A percentile compares a stretch with the other conserved stretches of the same genome.
Evolutionary conservation across 2,329 filamentous ascomycete genomes (phyloP).

Genomic region (Rutstroemia sp.): DNA sequence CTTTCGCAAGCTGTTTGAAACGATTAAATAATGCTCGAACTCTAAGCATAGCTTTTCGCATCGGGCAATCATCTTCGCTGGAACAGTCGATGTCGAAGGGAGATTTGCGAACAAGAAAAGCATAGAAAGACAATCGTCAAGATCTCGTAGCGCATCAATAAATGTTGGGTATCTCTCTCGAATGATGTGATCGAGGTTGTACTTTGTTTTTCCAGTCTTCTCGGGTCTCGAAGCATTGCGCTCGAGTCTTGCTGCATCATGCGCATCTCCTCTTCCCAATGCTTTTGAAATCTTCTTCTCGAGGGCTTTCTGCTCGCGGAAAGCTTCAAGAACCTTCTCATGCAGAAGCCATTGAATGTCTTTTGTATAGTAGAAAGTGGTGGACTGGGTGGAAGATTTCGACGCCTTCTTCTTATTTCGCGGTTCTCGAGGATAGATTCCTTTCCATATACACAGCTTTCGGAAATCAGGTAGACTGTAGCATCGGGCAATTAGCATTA

Average conservation of each 20-base stretch:
- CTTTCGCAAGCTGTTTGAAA: conserved; percentile 84
- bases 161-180: conserved; percentile 98
- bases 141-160: conserved; percentile 83
- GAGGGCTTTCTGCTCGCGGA: conserved; percentile 92
- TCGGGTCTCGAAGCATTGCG: conserved; percentile 79
- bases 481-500: not conserved
- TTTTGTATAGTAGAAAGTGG: conserved; percentile 87
- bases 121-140: conserved; percentile 95
- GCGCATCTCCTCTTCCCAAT: conserved; percentile 82
- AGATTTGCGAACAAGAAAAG: conserved; percentile 96
- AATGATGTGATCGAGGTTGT: conserved; percentile 93
- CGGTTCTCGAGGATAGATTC: conserved; percentile 96
- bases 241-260: conserved; percentile 82
- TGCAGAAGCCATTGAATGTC: conserved; percentile 98
- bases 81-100: conserved; percentile 80
- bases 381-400: conserved; percentile 81
- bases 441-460: conserved; percentile 98
- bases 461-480: conserved; percentile 88
- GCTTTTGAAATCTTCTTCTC: conserved; percentile 97
- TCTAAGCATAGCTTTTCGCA: conserved; percentile 91
- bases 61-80: conserved; percentile 89
- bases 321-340: conserved; percentile 88
- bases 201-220: conserved; percentile 80
- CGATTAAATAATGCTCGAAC: conserved; percentile 96
- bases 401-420: conserved; percentile 95